Percentiles rank a stretch among this genome's conserved stretches.
phyloP scores from a whole-genome alignment of 2,329 filamentous ascomycete genomes.

The Paecilomyces niveus region DNA sequence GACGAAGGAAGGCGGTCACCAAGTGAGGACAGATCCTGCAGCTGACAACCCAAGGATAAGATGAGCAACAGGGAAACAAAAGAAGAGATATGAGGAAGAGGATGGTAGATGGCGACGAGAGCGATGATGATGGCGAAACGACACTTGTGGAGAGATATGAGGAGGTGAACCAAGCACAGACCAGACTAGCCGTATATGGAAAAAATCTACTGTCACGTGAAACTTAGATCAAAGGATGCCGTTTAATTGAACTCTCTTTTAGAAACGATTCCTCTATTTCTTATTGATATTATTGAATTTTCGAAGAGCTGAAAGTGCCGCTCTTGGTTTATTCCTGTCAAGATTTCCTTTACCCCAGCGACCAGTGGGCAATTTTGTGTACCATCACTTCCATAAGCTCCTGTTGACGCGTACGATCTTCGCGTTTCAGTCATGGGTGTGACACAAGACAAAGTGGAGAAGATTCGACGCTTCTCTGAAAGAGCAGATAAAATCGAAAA shows the following conservation, averaged over 20 bases:
- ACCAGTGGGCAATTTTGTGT: not conserved
- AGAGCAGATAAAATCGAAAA: constrained; percentile 27
- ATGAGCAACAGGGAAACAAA: constrained; percentile 4
- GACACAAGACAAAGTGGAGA: constrained; percentile 23
- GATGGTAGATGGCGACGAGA: not conserved
- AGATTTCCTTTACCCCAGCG: not conserved
- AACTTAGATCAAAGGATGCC: not conserved
- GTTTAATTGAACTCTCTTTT: not conserved
- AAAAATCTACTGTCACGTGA: not conserved
- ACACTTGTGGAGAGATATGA: not conserved
- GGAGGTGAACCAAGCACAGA: not conserved
- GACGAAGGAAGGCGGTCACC: not conserved
- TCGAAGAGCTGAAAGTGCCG: not conserved
- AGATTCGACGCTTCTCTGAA: constrained; percentile 26
- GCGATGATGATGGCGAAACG: constrained; percentile 1
- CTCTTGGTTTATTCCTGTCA: not conserved
- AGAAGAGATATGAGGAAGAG: constrained; percentile 1
- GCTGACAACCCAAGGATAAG: not conserved
- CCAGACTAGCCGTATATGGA: not conserved
- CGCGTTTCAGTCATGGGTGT: constrained; percentile 19
- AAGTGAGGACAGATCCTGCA: not conserved
- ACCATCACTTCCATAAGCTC: not conserved
- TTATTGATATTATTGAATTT: not conserved
- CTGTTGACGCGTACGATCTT: not conserved
- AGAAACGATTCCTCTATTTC: not conserved